Base-by-base conservation (phyloP, 2,329 filamentous ascomycete genomes). In the Penicillium sp. region DNA sequence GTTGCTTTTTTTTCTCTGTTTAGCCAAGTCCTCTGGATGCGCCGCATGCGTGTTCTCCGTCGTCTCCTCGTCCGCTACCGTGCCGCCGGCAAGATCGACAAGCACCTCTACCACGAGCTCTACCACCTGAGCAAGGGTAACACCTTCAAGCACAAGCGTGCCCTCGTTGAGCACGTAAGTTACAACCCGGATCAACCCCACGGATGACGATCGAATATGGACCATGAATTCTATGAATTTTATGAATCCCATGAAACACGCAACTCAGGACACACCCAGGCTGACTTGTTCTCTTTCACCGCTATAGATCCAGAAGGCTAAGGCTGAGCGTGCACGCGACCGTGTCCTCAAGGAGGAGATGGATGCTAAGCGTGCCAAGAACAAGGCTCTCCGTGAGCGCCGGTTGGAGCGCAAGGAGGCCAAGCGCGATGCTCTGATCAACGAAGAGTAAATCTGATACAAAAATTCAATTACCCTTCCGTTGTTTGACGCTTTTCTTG, bases 141-240 rank as follows among this genome's bases (percentile, higher is more conserved):
- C 89, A 93, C 94, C 80, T 99, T 99, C 90, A 99, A 99, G 92
- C 94, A 99, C 91, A 99, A 97, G 92, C 89, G 94, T 82, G 94
- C 92, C 76, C 88, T 99, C 74, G 91, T 99, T 79, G 94, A 99
- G 87, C 94, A 99, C 85, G 94, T 99, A 95, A 77, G 94, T 73
- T 52, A 54, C 55, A 55, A 59, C 54, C 31, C 52, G 31, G 40
- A 40, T 44, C 32, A 29, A 25, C 29, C 51, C 51, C 27, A 55
- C 48, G 45, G 27, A 55, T 57, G 32, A 39, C 35, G 29, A 54
- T 35, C 29, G 25, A 21, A 47, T 41, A 32, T 40, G 37, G 45
- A 46, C 16, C 29, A 45, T 46, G 31, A 46, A 56, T 2, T 12
- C 15, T 21, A 8, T 23, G 31, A 46, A 56, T 2, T 12, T 9